phyloP scores from a whole-genome alignment of 2,329 filamentous ascomycete species.

The Cladosporium phlei region DNA sequence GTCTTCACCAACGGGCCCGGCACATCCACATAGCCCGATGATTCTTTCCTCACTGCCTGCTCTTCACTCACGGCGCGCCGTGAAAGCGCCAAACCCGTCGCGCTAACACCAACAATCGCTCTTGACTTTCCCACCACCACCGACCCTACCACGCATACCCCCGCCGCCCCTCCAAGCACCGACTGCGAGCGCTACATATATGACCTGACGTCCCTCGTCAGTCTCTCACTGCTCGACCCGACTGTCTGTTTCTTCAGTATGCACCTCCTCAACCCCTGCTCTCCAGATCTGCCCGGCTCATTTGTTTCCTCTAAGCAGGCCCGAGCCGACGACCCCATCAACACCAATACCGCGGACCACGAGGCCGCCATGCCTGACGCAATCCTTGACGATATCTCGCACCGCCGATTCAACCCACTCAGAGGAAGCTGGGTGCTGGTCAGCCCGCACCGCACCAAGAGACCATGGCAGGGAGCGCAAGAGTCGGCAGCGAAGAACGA shows the following conservation, averaged over 20 bases:
- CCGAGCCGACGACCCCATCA: slow-evolving; percentile 2
- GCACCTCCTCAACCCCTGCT: slow-evolving; percentile 22
- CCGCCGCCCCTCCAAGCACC: slow-evolving; percentile 1
- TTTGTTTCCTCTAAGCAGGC: slow-evolving; percentile 9
- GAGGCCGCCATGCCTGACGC: slow-evolving; percentile 40
- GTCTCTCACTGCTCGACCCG: neutral
- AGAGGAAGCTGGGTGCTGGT: slow-evolving; percentile 89
- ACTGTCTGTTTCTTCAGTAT: slow-evolving; percentile 18
- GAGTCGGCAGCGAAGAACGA: slow-evolving; percentile 45
- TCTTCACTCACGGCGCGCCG: neutral
- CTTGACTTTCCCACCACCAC: slow-evolving; percentile 9
- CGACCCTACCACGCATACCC: neutral
- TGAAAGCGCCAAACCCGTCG: slow-evolving; percentile 8
- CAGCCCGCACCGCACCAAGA: slow-evolving; percentile 91
- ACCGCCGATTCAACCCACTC: slow-evolving; percentile 87
- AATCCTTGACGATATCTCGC: slow-evolving; percentile 86
- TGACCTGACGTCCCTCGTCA: neutral
- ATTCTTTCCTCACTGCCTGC: neutral
- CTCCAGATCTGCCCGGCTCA: slow-evolving; percentile 20
- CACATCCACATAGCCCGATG: slow-evolving; percentile 12
- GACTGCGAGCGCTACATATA: slow-evolving; percentile 2
- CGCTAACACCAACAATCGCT: neutral
- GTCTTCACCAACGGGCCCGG: slow-evolving; percentile 4
- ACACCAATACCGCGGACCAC: neutral
- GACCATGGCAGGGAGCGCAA: slow-evolving; percentile 78